Evolutionary conservation across 768 basidiomycete species (phyloP), one percentile per base, ranked within the genome.

Genomic region (Tricholoma saponaceum): DNA sequence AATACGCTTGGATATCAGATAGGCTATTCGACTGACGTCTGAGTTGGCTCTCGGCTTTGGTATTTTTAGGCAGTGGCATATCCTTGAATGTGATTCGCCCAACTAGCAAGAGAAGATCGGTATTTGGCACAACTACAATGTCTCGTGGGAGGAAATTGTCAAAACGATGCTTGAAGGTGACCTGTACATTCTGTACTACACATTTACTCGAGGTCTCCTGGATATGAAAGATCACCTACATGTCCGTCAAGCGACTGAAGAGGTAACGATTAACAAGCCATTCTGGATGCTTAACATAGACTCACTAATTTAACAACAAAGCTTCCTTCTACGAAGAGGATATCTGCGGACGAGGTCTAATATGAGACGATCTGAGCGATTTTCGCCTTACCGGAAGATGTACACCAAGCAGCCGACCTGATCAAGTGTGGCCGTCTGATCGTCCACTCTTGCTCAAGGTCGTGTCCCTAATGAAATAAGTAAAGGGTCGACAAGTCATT

Each of bases 291-390:
- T 18, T 26, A 16, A 22, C 13, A 16, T 26, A 9, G 13, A 33
- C 43, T 22, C 58, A 65, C 64, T 33, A 65, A 33, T 58, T 37
- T 37, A 10, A 52, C 53, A 5, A 65, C 47, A 12, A 56, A 52
- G 32, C 54, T 61, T 46, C 58, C 44, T 41, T 63, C 64, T 23
- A 55, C 46, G 7, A 56, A 43, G 4, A 65, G 20, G 28, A 63
- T 56, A 12, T 37, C 64, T 61, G 25, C n/a, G n/a, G 25, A n/a
- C 47, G 25, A 53, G 39, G 8, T 18, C 4, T 18, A 47, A 12
- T 32, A 3, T 22, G 25, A 32, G 5, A 41, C 26, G 22, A 33
- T 25, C 44, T 28, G 14, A 51, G 7, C n/a, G 43, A 22, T 18
- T 8, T 33, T 18, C 35, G 26, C 37, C 55, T 32, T 41, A 56